Base-by-base conservation (phyloP, 1,284 basidiomycete genomes). In the Trichosporon faecale region DNA sequence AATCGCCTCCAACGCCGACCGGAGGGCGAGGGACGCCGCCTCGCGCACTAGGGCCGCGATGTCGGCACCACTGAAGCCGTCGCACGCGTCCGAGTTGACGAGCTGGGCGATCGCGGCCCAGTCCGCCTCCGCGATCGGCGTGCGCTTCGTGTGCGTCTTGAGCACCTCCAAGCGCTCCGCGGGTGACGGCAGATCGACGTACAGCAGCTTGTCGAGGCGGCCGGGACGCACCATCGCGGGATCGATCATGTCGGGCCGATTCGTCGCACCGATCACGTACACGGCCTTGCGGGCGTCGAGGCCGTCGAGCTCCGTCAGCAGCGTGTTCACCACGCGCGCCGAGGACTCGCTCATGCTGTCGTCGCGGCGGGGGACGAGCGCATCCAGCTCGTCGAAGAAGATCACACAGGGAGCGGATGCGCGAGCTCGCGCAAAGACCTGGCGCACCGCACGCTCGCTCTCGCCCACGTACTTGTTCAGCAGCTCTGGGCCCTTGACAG, bases 351-450 rank as follows among this genome's bases (percentile, higher is more conserved):
- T 98, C 82, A 97, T 86, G 73, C 88, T 91, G 75, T 98, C 96
- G 77, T 98, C 97, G 64, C 96, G 88, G 5, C 94, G 86, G 0
- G 96, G 96, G 0, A 98, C 97, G 16, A 99, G 87, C 0, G 97
- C 97, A 76, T 99, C 97, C 5, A 98, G 87, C 83, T 99, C 96
- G 80, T 99, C 97, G 85, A 99, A 99, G 90, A 99, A 99, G 93
- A 99, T 98, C 73, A 99, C 96, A 83, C 96, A 85, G 57, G 97
- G 97, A 8, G 96, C 94, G 0, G 96, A 96, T 12, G 97, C 95
- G 76, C 97, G 91, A 49, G 97, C 97, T 84, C 98, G 96, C 86
- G 98, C 94, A 77, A 98, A 98, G 0, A 98, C 93, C 79, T 97
- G 94, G 52, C 96, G 86, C 0, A 99, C 94, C 0, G 96, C 95